Evolutionary conservation across 1,284 basidiomycete species (phyloP).

Genomic region (Volvariella volvacea): DNA sequence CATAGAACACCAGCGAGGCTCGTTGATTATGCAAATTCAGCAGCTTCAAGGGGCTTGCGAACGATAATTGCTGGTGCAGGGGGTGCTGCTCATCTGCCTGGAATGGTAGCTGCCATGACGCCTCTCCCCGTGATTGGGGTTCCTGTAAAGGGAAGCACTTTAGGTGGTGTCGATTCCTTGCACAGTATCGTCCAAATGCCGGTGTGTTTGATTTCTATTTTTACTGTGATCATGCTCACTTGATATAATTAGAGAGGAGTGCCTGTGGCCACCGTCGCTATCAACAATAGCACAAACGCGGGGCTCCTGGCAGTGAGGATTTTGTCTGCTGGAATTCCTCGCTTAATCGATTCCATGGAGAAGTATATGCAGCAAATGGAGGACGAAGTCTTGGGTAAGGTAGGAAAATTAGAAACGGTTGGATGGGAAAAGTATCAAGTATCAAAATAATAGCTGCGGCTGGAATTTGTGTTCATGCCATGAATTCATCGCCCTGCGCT

Average conservation of each 20-base stretch:
- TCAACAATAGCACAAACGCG: conserved; percentile 95
- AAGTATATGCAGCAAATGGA: conserved; percentile 73
- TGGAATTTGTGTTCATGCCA: no score
- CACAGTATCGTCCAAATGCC: conserved; percentile 99
- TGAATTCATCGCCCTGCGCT: no score
- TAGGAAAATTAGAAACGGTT: conserved; percentile 66
- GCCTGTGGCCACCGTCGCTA: conserved; percentile 95
- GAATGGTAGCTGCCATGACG: conserved; percentile 97
- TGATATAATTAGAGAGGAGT: conserved; percentile 63
- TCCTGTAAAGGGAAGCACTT: conserved; percentile 89
- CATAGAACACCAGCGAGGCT: conserved; percentile 92
- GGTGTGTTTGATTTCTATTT: conserved; percentile 39
- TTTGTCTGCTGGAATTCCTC: conserved; percentile 69
- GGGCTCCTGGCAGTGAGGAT: conserved; percentile 90
- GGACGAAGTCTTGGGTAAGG: conserved; percentile 81
- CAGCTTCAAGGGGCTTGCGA: conserved; percentile 68
- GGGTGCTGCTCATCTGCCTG: conserved; percentile 95
- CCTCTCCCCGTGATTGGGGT: conserved; percentile 93
- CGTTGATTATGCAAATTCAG: conserved; percentile 77
- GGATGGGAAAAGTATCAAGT: conserved; percentile 80
- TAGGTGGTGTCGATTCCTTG: conserved; percentile 95
- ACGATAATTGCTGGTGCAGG: conserved; percentile 94
- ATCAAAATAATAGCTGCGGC: no score
- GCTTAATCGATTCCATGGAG: conserved; percentile 65
- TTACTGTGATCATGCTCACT: conserved; percentile 3